Conservation (phyloP, 768 basidiomycete species). For the Hydnomerulius pinastri region DNA sequence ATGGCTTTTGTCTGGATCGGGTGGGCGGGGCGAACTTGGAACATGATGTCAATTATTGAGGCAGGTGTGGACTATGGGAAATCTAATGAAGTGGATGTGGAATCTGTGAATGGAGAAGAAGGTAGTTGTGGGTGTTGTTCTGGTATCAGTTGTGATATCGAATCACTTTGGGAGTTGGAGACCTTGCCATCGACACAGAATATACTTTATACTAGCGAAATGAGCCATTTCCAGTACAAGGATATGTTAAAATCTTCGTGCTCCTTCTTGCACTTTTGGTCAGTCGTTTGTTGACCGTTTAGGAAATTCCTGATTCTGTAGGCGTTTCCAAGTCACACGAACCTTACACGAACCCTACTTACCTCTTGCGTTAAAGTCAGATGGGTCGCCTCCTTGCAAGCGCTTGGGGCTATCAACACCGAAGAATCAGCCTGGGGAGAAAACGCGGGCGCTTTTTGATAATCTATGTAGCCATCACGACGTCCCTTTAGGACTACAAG, state of each 20-base stretch:
- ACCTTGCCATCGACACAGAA: slow-evolving; percentile 11
- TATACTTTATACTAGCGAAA: slow-evolving; percentile 31
- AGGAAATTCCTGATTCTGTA: slow-evolving; percentile 21
- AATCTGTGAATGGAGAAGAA: slow-evolving; percentile 15
- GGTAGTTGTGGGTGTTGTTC: slow-evolving; percentile 19
- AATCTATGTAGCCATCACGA: slow-evolving; percentile 31
- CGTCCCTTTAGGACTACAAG: slow-evolving; percentile 16
- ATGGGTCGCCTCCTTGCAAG: neutral
- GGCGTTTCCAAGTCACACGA: neutral
- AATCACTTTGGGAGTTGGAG: slow-evolving; percentile 17
- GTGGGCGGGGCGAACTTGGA: slow-evolving; percentile 37
- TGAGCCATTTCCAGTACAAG: slow-evolving; percentile 32
- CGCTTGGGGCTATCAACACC: neutral
- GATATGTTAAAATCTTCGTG: slow-evolving; percentile 30
- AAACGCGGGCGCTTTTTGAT: neutral
- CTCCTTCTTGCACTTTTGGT: slow-evolving; percentile 34
- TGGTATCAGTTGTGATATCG: slow-evolving; percentile 4
- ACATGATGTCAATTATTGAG: slow-evolving; percentile 26
- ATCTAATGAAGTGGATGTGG: slow-evolving; percentile 17
- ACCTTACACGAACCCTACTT: no score
- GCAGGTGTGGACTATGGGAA: slow-evolving; percentile 6
- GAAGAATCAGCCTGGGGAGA: slow-evolving; percentile 5
- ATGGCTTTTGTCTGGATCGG: slow-evolving; percentile 38
- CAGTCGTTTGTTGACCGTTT: slow-evolving; percentile 36
- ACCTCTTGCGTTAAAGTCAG: slow-evolving; percentile 23